phyloP scores from a whole-genome alignment of 129 eudicot species.

The Tagetes patula region DNA sequence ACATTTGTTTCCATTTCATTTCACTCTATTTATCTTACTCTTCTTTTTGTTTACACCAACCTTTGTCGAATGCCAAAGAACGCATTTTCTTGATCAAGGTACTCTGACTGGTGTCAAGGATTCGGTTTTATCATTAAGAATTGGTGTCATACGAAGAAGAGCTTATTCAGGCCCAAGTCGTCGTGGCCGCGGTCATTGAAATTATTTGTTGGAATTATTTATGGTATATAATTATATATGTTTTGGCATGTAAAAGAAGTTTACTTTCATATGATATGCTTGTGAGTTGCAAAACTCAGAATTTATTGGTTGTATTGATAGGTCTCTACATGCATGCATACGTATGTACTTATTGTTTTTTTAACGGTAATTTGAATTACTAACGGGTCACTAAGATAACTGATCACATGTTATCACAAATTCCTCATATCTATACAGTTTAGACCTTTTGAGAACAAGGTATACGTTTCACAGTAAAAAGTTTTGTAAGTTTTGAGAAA shows the following conservation, averaged over 20 bases:
- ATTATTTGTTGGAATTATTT: background rate
- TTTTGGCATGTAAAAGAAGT: conserved; percentile 12
- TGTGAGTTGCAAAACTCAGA: too few species aligned
- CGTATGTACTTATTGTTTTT: too few species aligned
- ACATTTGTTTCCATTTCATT: conserved; percentile 12
- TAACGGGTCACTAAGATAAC: too few species aligned
- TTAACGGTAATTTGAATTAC: too few species aligned
- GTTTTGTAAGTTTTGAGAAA: too few species aligned
- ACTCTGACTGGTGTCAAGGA: background rate
- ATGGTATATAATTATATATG: conserved; percentile 16
- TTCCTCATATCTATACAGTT: too few species aligned
- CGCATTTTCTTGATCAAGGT: conserved; percentile 12
- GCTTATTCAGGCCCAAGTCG: conserved; percentile 52
- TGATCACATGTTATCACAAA: too few species aligned
- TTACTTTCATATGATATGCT: background rate
- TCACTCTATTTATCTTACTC: conserved; percentile 12
- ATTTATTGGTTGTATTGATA: too few species aligned
- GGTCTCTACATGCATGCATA: too few species aligned
- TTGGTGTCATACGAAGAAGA: conserved; percentile 29
- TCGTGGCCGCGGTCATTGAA: conserved; percentile 46
- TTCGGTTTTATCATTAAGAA: conserved; percentile 7
- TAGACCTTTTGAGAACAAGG: too few species aligned
- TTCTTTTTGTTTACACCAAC: background rate
- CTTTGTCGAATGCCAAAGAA: conserved; percentile 26
- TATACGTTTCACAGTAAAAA: too few species aligned